A percentile compares a stretch with the other conserved stretches of the same genome.
These are phyloP conservation scores for Curvularia hawaiiensis DNA, from an alignment of 2,329 filamentous ascomycete species.

Conservation along the genomic window DNA sequence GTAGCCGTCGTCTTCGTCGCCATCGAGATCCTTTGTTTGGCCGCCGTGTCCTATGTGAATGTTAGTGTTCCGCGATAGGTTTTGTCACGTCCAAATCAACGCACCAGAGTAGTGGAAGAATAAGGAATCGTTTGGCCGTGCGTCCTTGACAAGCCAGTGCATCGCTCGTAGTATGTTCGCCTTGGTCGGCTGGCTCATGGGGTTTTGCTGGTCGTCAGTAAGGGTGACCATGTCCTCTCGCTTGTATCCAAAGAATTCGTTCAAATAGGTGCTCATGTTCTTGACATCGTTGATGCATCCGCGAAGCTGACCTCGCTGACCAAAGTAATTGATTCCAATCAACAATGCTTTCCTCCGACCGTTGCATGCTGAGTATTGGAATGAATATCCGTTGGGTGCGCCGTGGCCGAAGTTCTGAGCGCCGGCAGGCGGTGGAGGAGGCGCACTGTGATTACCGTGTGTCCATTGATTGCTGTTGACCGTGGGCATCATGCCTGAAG, in stretches of 20 bases:
- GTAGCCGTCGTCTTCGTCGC: conserved; percentile 80
- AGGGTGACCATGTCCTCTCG: conserved; percentile 96
- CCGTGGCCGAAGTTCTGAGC: conserved; percentile 65
- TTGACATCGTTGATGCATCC: conserved; percentile 98
- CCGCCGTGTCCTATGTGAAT: conserved; percentile 71
- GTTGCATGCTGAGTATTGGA: conserved; percentile 90
- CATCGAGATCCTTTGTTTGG: conserved; percentile 79
- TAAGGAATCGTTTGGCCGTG: conserved; percentile 86
- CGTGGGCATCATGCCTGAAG: conserved; percentile 60
- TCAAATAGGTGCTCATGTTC: conserved; percentile 93
- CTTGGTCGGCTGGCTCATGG: conserved; percentile 96
- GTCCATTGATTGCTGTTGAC: conserved; percentile 42
- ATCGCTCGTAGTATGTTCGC: conserved; percentile 93
- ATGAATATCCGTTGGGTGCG: conserved; percentile 79
- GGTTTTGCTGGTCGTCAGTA: conserved; percentile 95
- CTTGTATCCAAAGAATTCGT: conserved; percentile 88
- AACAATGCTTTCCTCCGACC: conserved; percentile 86
- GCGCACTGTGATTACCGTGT: conserved; percentile 63
- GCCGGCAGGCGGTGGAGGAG: conserved; percentile 67
- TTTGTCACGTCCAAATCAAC: conserved; percentile 28
- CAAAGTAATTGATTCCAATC: conserved; percentile 97
- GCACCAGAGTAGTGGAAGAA: conserved; percentile 97
- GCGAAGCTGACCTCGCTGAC: conserved; percentile 84
- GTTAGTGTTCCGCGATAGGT: conserved; percentile 12
- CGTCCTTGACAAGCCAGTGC: conserved; percentile 98